These are phyloP conservation scores for Potentilla sterilis DNA, from an alignment of 306 rosid species.

Conservation along the genomic window DNA sequence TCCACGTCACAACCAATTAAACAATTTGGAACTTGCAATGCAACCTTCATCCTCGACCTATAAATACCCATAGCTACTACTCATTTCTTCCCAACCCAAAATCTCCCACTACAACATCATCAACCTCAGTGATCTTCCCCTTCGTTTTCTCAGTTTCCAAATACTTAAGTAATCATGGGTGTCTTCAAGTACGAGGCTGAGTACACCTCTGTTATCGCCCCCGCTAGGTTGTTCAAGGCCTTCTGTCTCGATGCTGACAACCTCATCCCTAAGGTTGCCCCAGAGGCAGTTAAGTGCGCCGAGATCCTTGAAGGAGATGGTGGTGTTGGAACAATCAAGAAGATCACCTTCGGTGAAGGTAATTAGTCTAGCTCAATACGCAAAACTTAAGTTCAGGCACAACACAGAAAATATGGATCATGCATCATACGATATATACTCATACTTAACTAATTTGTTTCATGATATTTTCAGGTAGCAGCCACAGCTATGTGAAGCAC, in stretches of 20 bases:
- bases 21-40: not conserved
- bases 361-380: not conserved
- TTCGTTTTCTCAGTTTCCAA: not conserved
- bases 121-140: not conserved
- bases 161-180: slow-evolving; percentile 2
- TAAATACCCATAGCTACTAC: not conserved
- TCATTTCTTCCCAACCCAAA: slow-evolving; percentile 23
- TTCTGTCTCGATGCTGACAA: slow-evolving; percentile 35
- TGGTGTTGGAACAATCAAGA: slow-evolving; percentile 50
- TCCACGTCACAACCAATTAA: slow-evolving; percentile 1
- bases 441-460: not conserved
- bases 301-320: slow-evolving; percentile 49
- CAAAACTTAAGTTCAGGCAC: not conserved
- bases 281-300: slow-evolving; percentile 24
- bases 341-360: slow-evolving; percentile 36
- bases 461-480: slow-evolving; percentile 12
- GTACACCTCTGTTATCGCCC: slow-evolving; percentile 38
- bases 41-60: not conserved
- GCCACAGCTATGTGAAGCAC: slow-evolving; percentile 38
- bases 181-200: slow-evolving; percentile 26
- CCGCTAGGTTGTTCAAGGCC: slow-evolving; percentile 53
- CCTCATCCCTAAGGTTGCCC: slow-evolving; percentile 42
- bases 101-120: not conserved
- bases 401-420: not conserved
- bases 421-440: not conserved